Percentiles rank a stretch among this genome's conserved stretches.
phyloP scores from a whole-genome alignment of 306 rosid genomes.

The Trichosanthes cucumerina region DNA sequence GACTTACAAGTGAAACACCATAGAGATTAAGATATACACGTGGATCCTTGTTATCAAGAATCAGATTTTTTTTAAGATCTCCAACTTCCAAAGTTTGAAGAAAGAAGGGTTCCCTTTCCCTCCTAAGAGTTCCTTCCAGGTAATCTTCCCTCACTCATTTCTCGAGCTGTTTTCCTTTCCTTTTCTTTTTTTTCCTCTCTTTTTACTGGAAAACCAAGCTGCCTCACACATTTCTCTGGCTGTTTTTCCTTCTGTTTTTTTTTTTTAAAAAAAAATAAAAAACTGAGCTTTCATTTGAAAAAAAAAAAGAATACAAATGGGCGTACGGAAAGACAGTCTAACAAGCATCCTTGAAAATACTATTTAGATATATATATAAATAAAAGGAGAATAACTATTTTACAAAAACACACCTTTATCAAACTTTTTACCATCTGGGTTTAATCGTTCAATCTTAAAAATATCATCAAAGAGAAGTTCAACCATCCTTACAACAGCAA shows the following conservation, averaged over 20 bases:
- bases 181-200: no score
- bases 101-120: background rate
- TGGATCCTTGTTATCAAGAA: background rate
- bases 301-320: background rate
- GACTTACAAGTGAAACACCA: background rate
- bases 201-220: background rate
- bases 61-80: background rate
- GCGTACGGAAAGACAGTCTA: background rate
- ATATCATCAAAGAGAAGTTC: slow-evolving; percentile 82
- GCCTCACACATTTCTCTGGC: no score
- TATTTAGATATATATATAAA: background rate
- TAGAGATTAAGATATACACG: background rate
- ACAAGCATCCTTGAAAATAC: background rate
- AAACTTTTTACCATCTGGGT: slow-evolving; percentile 87
- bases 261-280: no score
- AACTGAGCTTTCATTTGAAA: background rate
- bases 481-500: slow-evolving; percentile 35
- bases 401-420: slow-evolving; percentile 46
- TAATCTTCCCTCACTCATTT: no score
- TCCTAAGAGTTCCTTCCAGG: no score
- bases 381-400: background rate
- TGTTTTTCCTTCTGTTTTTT: background rate
- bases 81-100: background rate
- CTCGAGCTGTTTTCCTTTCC: no score
- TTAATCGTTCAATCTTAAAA: slow-evolving; percentile 49